Evolutionary conservation across 441 rosid species (phyloP).

Genomic region (Eutrema salsugineum): DNA sequence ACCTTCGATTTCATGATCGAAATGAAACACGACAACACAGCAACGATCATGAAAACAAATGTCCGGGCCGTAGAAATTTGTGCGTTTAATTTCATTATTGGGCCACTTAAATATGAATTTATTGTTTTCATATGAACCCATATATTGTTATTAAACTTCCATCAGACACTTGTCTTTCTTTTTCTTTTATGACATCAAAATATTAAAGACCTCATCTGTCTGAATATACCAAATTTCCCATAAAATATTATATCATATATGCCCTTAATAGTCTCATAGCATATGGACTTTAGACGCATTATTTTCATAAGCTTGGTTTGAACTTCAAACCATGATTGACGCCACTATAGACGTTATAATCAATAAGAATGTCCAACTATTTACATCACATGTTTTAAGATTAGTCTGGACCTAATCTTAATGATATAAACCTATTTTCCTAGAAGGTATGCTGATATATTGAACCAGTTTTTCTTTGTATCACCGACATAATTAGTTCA

Average conservation of each 20-base stretch:
- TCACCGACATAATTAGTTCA: constrained; percentile 21
- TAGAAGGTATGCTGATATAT: neutral
- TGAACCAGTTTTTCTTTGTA: neutral
- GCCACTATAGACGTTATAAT: neutral
- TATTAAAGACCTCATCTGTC: too few relatives aligned
- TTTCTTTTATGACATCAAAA: too few relatives aligned
- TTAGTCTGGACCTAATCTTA: neutral
- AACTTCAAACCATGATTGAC: neutral
- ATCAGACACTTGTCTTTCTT: neutral
- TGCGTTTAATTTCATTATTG: neutral
- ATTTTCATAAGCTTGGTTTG: neutral
- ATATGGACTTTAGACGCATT: neutral
- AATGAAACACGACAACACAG: neutral
- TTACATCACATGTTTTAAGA: neutral
- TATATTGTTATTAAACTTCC: neutral
- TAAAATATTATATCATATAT: neutral
- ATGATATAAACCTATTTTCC: neutral
- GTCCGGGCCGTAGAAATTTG: neutral
- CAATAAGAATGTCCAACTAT: neutral
- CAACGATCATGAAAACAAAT: neutral
- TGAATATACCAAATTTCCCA: neutral
- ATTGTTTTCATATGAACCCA: neutral
- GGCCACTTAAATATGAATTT: neutral
- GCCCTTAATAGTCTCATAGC: neutral
- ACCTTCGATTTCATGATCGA: neutral